Conservation (phyloP, 495 filamentous ascomycete genomes). For the Elasticomyces elasticus region DNA sequence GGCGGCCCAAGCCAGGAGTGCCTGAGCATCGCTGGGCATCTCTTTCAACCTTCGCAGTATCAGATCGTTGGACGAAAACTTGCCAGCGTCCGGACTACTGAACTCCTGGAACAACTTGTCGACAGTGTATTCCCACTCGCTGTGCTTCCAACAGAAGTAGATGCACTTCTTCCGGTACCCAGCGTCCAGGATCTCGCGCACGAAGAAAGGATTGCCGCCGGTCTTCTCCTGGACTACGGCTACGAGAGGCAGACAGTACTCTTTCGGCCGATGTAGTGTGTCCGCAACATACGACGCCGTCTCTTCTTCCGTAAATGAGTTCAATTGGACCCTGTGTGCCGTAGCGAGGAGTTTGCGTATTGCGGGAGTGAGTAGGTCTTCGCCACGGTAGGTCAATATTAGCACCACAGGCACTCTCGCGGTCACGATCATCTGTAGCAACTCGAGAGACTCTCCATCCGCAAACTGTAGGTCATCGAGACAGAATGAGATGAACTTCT, state of each 20-base stretch:
- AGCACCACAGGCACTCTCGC: conserved; percentile 68
- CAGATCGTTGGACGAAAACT: conserved; percentile 70
- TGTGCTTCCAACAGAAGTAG: conserved; percentile 70
- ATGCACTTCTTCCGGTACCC: conserved; percentile 78
- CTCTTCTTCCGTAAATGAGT: conserved; percentile 61
- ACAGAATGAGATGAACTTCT: conserved; percentile 72
- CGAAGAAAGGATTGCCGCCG: conserved; percentile 75
- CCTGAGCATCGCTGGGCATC: conserved; percentile 56
- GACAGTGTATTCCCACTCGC: conserved; percentile 72
- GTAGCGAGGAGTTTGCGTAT: conserved; percentile 21
- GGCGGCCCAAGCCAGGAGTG: conserved; percentile 80
- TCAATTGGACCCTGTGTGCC: conserved; percentile 52
- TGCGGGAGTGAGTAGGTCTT: conserved; percentile 32
- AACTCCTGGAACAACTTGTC: conserved; percentile 77
- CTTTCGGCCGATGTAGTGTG: conserved; percentile 53
- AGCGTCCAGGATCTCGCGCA: conserved; percentile 80
- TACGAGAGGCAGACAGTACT: conserved; percentile 53
- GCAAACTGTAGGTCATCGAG: conserved; percentile 82
- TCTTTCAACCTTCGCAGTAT: conserved; percentile 67
- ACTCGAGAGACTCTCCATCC: conserved; percentile 72
- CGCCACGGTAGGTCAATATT: conserved; percentile 55
- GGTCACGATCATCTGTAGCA: conserved; percentile 63
- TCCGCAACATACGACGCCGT: conserved; percentile 65
- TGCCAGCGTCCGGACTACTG: conserved; percentile 60
- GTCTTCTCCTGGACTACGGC: conserved; percentile 75